Percentiles rank a stretch among this genome's conserved stretches.
Conservation (phyloP, 768 basidiomycete species). For the Xerocomellus amylosporus region DNA sequence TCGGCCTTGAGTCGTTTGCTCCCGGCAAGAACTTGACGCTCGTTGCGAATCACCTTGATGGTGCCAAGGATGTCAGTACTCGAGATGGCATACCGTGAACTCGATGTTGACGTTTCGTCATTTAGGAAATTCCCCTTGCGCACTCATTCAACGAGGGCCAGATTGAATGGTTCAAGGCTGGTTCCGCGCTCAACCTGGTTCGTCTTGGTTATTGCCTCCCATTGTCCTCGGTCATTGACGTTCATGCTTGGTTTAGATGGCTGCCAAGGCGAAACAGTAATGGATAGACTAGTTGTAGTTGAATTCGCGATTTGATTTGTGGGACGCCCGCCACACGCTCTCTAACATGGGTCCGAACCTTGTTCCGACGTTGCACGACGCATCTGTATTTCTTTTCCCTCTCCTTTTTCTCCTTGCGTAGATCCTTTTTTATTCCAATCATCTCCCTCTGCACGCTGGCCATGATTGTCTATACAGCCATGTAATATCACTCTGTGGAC, state of each 20-base stretch:
- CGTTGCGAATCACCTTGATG: slow-evolving; percentile 78
- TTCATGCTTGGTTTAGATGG: slow-evolving; percentile 47
- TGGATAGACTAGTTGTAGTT: slow-evolving; percentile 14
- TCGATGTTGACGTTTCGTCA: slow-evolving; percentile 15
- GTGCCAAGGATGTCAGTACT: slow-evolving; percentile 57
- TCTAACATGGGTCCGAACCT: not conserved
- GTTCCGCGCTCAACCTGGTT: slow-evolving; percentile 88
- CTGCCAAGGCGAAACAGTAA: slow-evolving; percentile 55
- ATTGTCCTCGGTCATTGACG: not conserved
- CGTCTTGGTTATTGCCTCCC: slow-evolving; percentile 25
- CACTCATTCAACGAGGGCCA: slow-evolving; percentile 98
- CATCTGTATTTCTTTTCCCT: not conserved
- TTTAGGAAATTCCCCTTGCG: slow-evolving; percentile 68
- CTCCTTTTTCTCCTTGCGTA: not conserved
- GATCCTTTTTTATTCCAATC: not conserved
- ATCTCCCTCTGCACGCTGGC: slow-evolving; percentile 8
- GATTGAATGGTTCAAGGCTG: slow-evolving; percentile 98
- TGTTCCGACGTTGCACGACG: not conserved
- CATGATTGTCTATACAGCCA: slow-evolving; percentile 18
- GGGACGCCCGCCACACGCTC: not conserved
- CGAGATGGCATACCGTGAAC: not conserved
- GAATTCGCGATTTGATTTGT: not conserved
- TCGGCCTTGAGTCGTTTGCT: slow-evolving; percentile 83
- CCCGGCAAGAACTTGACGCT: slow-evolving; percentile 91
- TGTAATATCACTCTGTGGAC: slow-evolving; percentile 26